Base-by-base conservation (phyloP, 2,329 filamentous ascomycete species). In the Colletotrichum noveboracense region DNA sequence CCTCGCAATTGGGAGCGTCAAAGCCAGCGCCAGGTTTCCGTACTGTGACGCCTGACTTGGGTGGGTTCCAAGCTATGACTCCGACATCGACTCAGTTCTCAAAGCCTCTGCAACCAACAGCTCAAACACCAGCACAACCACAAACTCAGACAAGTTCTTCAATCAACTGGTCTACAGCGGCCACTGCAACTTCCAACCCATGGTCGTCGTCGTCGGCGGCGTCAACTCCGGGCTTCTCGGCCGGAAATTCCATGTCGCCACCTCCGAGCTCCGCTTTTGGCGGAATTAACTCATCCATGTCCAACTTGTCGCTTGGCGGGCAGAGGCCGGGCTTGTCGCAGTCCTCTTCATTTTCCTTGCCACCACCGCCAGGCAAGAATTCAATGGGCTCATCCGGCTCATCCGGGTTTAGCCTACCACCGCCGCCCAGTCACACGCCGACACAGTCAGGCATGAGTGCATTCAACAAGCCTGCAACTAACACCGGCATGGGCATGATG, bases 31-130 rank as follows among this genome's bases (percentile, higher is more conserved):
- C 86, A 56, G 78, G 86, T 21, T 92, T 89, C 82, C 85, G 91
- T 62, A 91, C 90, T 0, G 89, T 92, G 32, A 92, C 90, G 1
- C 91, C 91, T 0, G 91, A 93, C 76, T 85, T 93, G 1, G 85
- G 84, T 21, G 85, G 86, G 18, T 91, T 93, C 77, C 87, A 89
- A 64, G 80, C 89, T 21, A 86, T 93, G 76, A 88, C 88, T 2
- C 92, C 92, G 0, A 88, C 89, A 5, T 86, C 89, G 16, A 93
- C 92, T 2, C 92, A 94, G 81, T 93, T 89, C 80, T 93, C 91
- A 3, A 88, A 93, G 76, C 91, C 92, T 0, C 82, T 92, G 34
- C 90, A 90, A 70, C 89, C 90, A 66, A 77, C 81, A 60, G 78
- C 66, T 55, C 64, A 76, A 26, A 78, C 75, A 60, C 75, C 78